Percentiles rank a stretch among this genome's conserved stretches.
Conservation (phyloP, 768 basidiomycete species). For the Asterophora parasitica region DNA sequence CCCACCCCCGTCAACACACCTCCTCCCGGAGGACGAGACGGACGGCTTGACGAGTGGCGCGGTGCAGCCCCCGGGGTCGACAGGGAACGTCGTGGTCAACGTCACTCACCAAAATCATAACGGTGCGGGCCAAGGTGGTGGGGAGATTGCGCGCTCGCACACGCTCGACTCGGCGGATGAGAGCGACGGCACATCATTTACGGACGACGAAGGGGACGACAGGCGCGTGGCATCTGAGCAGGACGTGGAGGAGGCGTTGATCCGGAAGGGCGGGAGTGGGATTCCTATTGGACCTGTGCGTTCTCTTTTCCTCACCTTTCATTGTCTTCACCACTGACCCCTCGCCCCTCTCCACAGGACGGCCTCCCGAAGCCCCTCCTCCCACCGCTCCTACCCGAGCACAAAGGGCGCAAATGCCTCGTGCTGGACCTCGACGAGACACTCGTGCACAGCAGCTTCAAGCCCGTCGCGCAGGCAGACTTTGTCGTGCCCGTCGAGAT, state of each 20-base stretch:
- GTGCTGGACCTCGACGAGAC: slow-evolving; percentile 98
- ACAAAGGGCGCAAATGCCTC: slow-evolving; percentile 90
- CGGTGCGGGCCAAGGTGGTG: too few species aligned
- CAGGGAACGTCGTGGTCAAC: slow-evolving; percentile 38
- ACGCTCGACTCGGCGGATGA: slow-evolving; percentile 46
- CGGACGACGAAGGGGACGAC: slow-evolving; percentile 58
- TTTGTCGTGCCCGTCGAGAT: slow-evolving; percentile 99
- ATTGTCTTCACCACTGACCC: not conserved
- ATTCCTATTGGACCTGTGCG: slow-evolving; percentile 90
- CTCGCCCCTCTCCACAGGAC: slow-evolving; percentile 47
- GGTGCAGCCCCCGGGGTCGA: slow-evolving; percentile 87
- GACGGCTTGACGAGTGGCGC: slow-evolving; percentile 84
- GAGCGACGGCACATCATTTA: slow-evolving; percentile 59
- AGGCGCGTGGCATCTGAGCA: slow-evolving; percentile 54
- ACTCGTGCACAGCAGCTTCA: slow-evolving; percentile 97
- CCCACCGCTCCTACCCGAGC: slow-evolving; percentile 74
- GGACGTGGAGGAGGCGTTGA: slow-evolving; percentile 86
- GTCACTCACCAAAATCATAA: slow-evolving; percentile 1
- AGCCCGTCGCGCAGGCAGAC: slow-evolving; percentile 91
- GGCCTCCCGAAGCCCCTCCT: slow-evolving; percentile 80
- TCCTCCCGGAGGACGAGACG: slow-evolving; percentile 63
- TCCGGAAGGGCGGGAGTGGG: slow-evolving; percentile 86
- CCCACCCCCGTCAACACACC: slow-evolving; percentile 29
- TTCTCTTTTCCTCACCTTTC: slow-evolving; percentile 17
- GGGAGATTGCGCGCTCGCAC: slow-evolving; percentile 29